Percentiles rank a stretch among this genome's conserved stretches.
phyloP scores from a whole-genome alignment of 2,329 filamentous ascomycete species.

The Zelopaecilomyces penicillatus region DNA sequence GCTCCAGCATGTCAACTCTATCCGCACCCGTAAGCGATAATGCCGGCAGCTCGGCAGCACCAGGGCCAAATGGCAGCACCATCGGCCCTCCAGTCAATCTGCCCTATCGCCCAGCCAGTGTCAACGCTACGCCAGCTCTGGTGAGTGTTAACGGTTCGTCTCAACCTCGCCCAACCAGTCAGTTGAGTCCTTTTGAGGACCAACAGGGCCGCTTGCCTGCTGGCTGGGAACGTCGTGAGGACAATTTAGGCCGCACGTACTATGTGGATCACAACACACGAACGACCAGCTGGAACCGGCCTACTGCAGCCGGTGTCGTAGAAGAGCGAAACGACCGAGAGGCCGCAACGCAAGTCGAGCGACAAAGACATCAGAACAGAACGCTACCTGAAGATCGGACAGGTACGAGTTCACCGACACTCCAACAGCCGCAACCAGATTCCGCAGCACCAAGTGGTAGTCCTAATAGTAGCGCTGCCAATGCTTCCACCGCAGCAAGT shows the following conservation, averaged over 20 bases:
- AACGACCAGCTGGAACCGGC: constrained; percentile 92
- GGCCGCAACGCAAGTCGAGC: constrained; percentile 85
- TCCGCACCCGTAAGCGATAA: constrained; percentile 37
- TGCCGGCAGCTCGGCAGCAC: constrained; percentile 45
- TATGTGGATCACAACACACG: constrained; percentile 98
- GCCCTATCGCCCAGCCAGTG: constrained; percentile 39
- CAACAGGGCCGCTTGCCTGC: constrained; percentile 84
- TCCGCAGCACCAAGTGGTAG: constrained; percentile 31
- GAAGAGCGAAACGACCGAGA: constrained; percentile 69
- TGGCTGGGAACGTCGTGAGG: constrained; percentile 93
- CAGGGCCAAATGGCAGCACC: constrained; percentile 37
- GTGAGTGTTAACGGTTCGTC: constrained; percentile 21
- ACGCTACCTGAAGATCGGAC: constrained; percentile 94
- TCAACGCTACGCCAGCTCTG: constrained; percentile 28
- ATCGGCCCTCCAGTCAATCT: constrained; percentile 32
- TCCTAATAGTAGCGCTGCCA: constrained; percentile 13
- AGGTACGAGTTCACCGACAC: constrained; percentile 81
- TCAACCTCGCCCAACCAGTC: constrained; percentile 26
- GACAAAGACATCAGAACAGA: constrained; percentile 87
- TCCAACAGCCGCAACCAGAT: constrained; percentile 47
- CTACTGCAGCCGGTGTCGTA: constrained; percentile 67
- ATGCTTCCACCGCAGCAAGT: constrained; percentile 25
- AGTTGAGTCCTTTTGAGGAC: constrained; percentile 89
- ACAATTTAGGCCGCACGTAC: constrained; percentile 90
- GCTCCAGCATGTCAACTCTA: constrained; percentile 36